Evolutionary conservation across 495 filamentous ascomycete species (phyloP), one percentile per base, ranked within the genome.

Genomic region (Hypoxylon fuscum): DNA sequence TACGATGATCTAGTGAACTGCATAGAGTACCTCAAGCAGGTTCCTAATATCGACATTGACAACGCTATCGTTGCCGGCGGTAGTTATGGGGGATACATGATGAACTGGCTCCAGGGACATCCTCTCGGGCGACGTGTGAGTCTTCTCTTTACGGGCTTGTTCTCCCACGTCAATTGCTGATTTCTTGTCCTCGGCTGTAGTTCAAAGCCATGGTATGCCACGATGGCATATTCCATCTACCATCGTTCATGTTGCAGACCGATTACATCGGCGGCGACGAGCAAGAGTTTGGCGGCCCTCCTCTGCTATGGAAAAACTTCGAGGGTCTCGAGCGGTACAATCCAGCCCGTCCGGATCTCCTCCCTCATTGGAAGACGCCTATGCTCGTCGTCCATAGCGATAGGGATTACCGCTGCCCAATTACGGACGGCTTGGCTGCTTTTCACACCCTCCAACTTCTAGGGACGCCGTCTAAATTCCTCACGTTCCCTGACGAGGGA

Each of bases 391-490:
- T 69, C 22, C 72, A 72, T 45, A 91, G 85, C 59, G 88, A 88
- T 57, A 74, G 88, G 15, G 92, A 94, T 69, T 93, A 90, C 62
- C 79, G 90, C 12, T 76, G 91, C 32, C 85, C 88, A 0, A 82
- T 92, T 22, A 73, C 66, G 1, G 90, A 93, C 51, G 90, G 88
- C 0, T 71, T 93, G 11, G 84, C 88, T 0, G 85, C 87, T 5
- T 95, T 95, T 70, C 88, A 92, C 59, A 83, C 89, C 8, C 74
- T 94, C 43, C 89, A 93, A 76, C 80, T 71, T 12, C 68, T 76
- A 35, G 81, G 82, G 3, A 72, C 84, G 1, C 82, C 85, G 12
- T 88, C 85, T 59, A 76, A 78, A 70, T 80, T 86, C 56, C 56
- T 87, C 42, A 80, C 77, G 52, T 86, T 86, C 64, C 77, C 77